Percentiles rank a stretch among this genome's conserved stretches.
Conservation (phyloP, 2,329 filamentous ascomycete genomes). For the Diplodia sapinea region DNA sequence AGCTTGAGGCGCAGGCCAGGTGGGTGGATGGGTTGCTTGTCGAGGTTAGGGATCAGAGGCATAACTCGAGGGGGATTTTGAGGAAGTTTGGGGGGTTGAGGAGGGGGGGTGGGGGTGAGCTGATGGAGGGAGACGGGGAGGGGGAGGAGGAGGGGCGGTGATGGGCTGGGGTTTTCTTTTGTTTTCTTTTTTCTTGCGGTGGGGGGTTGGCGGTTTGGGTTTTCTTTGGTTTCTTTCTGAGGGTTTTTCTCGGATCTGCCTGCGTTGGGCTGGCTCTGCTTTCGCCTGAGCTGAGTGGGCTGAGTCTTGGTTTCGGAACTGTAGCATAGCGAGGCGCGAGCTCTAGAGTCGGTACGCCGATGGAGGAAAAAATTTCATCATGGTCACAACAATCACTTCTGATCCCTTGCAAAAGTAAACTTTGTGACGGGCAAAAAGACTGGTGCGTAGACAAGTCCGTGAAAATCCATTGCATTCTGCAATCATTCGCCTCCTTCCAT, state of each 20-base stretch:
- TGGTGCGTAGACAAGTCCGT: too few relatives aligned
- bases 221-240: background rate
- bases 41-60: background rate
- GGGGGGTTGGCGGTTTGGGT: background rate
- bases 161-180: too few relatives aligned
- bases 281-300: background rate
- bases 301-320: background rate
- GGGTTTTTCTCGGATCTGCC: background rate
- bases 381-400: background rate
- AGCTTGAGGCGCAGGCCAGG: constrained; percentile 10
- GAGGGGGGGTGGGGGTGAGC: too few relatives aligned
- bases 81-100: background rate
- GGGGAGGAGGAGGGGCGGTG: too few relatives aligned
- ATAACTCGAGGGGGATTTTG: background rate
- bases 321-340: background rate
- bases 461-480: too few relatives aligned
- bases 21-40: background rate
- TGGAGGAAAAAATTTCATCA: background rate
- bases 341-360: background rate
- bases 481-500: too few relatives aligned
- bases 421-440: too few relatives aligned
- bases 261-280: background rate
- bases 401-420: too few relatives aligned
- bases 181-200: background rate
- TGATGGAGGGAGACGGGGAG: too few relatives aligned